phyloP scores from a whole-genome alignment of 352 stramenopile genomes.

The Phytophthora sansomeana region DNA sequence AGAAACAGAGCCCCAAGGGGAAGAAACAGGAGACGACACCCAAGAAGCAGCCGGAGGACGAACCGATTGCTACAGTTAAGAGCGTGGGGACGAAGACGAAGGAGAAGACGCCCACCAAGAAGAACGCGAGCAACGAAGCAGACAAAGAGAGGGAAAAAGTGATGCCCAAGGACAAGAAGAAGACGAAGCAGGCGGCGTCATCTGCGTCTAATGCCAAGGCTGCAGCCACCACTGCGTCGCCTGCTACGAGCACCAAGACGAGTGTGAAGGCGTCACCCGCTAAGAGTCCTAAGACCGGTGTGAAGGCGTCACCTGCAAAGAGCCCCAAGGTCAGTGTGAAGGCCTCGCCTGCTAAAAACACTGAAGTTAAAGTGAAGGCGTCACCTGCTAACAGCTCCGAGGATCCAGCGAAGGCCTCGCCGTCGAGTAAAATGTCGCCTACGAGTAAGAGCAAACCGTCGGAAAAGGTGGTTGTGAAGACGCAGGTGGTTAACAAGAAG shows the following conservation, averaged over 20 bases:
- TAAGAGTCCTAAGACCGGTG: not conserved
- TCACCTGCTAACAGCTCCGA: slow-evolving; percentile 20
- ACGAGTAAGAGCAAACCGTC: slow-evolving; percentile 16
- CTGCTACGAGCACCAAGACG: not conserved
- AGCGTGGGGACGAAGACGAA: slow-evolving; percentile 18
- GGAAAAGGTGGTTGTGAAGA: slow-evolving; percentile 18
- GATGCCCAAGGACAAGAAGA: slow-evolving; percentile 27
- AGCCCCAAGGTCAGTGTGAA: not conserved
- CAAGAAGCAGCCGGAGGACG: slow-evolving; percentile 29
- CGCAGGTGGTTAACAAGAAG: slow-evolving; percentile 12
- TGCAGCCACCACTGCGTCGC: slow-evolving; percentile 8
- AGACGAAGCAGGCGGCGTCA: slow-evolving; percentile 14
- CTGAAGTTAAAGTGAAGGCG: slow-evolving; percentile 4
- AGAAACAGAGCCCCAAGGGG: slow-evolving; percentile 18
- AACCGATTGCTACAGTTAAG: slow-evolving; percentile 13
- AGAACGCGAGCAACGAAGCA: not conserved
- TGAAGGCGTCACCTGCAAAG: not conserved
- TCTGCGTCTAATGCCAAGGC: slow-evolving; percentile 3
- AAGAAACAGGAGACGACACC: slow-evolving; percentile 24
- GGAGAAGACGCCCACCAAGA: slow-evolving; percentile 29
- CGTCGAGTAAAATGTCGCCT: slow-evolving; percentile 19
- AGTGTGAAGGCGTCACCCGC: not conserved
- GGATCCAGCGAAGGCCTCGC: slow-evolving; percentile 1
- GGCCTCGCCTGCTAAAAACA: slow-evolving; percentile 16
- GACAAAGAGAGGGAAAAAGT: slow-evolving; percentile 4